Evolutionary conservation across 1,284 basidiomycete species (phyloP).

Genomic region (Stereum hirsutum): DNA sequence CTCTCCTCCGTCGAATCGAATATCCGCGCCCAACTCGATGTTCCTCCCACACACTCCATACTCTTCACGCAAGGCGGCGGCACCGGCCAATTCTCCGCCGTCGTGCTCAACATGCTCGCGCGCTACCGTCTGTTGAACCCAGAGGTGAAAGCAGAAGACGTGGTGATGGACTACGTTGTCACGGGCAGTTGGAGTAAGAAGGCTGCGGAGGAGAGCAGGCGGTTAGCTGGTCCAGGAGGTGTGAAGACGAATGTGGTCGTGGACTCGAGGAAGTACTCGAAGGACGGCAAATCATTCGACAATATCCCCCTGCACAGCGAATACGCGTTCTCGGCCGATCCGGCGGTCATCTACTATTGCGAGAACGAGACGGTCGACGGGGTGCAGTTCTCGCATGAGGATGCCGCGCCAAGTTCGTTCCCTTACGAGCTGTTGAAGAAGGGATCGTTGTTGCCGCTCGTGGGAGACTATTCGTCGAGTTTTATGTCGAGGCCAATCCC

Average conservation of each 20-base stretch:
- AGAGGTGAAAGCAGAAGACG: slow-evolving; percentile 40
- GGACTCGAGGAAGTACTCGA: slow-evolving; percentile 52
- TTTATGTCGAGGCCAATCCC: slow-evolving; percentile 97
- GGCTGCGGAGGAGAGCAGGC: slow-evolving; percentile 73
- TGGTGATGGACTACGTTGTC: slow-evolving; percentile 77
- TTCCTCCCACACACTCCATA: slow-evolving; percentile 80
- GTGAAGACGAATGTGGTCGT: slow-evolving; percentile 59
- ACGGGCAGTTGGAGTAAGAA: slow-evolving; percentile 91
- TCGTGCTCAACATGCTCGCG: slow-evolving; percentile 83
- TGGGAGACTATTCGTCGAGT: slow-evolving; percentile 94
- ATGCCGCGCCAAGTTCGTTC: slow-evolving; percentile 56
- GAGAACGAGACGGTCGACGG: slow-evolving; percentile 99
- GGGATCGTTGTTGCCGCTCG: slow-evolving; percentile 64
- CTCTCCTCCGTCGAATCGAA: slow-evolving; percentile 59
- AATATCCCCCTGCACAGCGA: slow-evolving; percentile 66
- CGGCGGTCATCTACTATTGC: slow-evolving; percentile 96
- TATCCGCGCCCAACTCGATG: slow-evolving; percentile 66
- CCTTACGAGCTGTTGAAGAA: slow-evolving; percentile 69
- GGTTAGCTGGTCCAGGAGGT: slow-evolving; percentile 50
- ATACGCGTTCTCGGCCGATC: slow-evolving; percentile 73
- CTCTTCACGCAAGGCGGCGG: slow-evolving; percentile 93
- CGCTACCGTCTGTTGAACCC: slow-evolving; percentile 66
- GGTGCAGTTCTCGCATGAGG: slow-evolving; percentile 74
- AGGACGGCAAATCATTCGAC: slow-evolving; percentile 68
- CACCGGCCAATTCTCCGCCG: slow-evolving; percentile 81